These are phyloP conservation scores for Saccharomyces kudriavzevii DNA, from an alignment of 805 yeast genomes.

Conservation along the genomic window DNA sequence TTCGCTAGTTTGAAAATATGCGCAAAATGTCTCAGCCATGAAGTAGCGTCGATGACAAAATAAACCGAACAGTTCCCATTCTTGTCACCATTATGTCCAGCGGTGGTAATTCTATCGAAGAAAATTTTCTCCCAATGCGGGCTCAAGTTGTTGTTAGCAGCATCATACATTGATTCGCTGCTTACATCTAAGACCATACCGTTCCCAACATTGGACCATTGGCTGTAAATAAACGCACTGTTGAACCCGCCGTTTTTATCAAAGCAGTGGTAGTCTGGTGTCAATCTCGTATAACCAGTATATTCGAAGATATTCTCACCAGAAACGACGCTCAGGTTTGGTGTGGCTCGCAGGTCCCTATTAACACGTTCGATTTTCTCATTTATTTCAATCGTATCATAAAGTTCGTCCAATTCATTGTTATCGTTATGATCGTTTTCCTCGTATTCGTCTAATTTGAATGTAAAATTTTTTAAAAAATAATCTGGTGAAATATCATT, in stretches of 20 bases:
- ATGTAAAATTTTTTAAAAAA: slow-evolving; percentile 17
- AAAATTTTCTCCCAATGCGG: neutral
- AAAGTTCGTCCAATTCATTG: neutral
- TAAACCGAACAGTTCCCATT: slow-evolving; percentile 13
- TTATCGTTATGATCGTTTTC: neutral
- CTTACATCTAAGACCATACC: neutral
- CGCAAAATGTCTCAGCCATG: slow-evolving; percentile 75
- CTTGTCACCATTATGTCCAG: slow-evolving; percentile 30
- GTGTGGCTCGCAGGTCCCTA: slow-evolving; percentile 14
- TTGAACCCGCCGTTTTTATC: slow-evolving; percentile 30
- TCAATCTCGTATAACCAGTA: slow-evolving; percentile 26
- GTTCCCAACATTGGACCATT: slow-evolving; percentile 5
- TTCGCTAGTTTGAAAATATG: slow-evolving; percentile 59
- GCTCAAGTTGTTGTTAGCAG: neutral
- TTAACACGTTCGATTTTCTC: slow-evolving; percentile 20
- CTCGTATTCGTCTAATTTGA: slow-evolving; percentile 11
- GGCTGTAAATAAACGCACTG: slow-evolving; percentile 28
- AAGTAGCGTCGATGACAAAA: slow-evolving; percentile 63
- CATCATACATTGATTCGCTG: neutral
- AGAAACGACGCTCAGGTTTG: slow-evolving; percentile 20
- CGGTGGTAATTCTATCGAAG: slow-evolving; percentile 5
- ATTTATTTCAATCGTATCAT: slow-evolving; percentile 1
- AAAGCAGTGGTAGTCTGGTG: slow-evolving; percentile 23
- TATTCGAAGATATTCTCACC: slow-evolving; percentile 28
- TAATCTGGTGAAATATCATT: slow-evolving; percentile 10